A percentile compares a stretch with the other conserved stretches of the same genome.
Evolutionary conservation across 1,139 yeast species (phyloP).

Genomic region (Saccharomycopsis crataegensis): DNA sequence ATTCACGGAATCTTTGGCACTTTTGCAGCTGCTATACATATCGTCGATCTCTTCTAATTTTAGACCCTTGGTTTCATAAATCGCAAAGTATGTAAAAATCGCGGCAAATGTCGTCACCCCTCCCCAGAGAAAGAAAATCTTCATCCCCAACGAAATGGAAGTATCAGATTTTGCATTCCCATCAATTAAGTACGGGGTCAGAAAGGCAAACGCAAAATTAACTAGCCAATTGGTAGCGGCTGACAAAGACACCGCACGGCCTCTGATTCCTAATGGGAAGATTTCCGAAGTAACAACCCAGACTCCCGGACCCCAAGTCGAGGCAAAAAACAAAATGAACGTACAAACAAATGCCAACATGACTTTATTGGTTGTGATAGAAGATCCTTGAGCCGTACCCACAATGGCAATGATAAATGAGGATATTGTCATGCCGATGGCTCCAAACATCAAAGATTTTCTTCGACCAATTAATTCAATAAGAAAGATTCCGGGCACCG

Average conservation of each 20-base stretch:
- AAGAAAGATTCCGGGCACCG: conserved; percentile 63
- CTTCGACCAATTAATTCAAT: conserved; percentile 67
- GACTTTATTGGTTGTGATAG: conserved; percentile 52
- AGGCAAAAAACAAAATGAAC: conserved; percentile 74
- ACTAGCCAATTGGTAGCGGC: conserved; percentile 75
- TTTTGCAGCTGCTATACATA: conserved; percentile 41
- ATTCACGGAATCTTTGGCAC: conserved; percentile 27
- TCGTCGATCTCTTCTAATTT: conserved; percentile 72
- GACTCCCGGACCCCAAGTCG: conserved; percentile 85
- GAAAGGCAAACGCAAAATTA: conserved; percentile 70
- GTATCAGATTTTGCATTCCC: conserved; percentile 40
- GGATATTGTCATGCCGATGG: conserved; percentile 53
- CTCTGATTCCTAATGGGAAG: conserved; percentile 71
- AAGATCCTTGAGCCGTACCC: conserved; percentile 41
- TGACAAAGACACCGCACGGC: conserved; percentile 73
- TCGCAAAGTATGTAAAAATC: conserved; percentile 51
- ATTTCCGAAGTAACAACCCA: conserved; percentile 75
- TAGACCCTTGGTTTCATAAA: conserved; percentile 71
- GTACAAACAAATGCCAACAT: conserved; percentile 74
- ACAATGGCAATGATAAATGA: conserved; percentile 61
- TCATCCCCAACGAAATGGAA: conserved; percentile 58
- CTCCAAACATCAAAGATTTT: conserved; percentile 53
- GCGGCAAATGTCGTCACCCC: conserved; percentile 55
- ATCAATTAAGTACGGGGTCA: conserved; percentile 65
- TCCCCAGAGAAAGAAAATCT: conserved; percentile 74